Conservation (phyloP, 2,329 filamentous ascomycete species). For the Alternaria sp. region DNA sequence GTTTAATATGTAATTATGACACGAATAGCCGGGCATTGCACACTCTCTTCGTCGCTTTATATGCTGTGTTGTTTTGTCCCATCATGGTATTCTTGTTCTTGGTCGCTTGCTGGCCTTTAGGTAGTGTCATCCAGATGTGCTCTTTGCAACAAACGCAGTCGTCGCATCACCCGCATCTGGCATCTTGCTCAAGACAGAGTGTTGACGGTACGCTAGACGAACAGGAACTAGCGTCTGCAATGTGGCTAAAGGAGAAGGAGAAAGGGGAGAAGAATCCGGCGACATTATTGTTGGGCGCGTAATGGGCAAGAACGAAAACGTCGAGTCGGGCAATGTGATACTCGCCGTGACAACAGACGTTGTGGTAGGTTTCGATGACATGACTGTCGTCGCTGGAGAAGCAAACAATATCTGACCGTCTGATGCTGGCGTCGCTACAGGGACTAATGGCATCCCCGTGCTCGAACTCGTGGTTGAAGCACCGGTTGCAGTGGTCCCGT, state of each 20-base stretch:
- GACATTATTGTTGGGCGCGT: neutral
- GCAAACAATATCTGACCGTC: neutral
- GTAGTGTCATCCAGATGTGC: neutral
- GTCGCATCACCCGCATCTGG: neutral
- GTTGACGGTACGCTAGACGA: neutral
- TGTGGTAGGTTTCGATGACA: neutral
- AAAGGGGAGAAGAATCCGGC: neutral
- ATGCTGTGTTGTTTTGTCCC: neutral
- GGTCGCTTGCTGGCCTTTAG: neutral
- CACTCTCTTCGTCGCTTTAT: neutral
- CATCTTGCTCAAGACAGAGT: neutral
- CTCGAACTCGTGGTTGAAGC: neutral
- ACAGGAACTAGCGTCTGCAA: neutral
- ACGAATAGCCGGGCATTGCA: neutral
- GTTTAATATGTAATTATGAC: constrained; percentile 7
- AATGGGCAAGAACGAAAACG: neutral
- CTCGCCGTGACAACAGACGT: neutral
- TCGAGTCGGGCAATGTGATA: neutral
- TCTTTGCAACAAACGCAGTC: neutral
- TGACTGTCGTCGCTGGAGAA: too few relatives aligned
- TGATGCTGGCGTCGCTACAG: neutral
- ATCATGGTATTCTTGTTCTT: neutral
- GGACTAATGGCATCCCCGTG: neutral
- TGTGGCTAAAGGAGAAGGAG: neutral
- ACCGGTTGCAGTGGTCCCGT: neutral